These are phyloP conservation scores for Colletotrichum nymphaeae DNA, from an alignment of 2,329 filamentous ascomycete species.

Conservation along the genomic window DNA sequence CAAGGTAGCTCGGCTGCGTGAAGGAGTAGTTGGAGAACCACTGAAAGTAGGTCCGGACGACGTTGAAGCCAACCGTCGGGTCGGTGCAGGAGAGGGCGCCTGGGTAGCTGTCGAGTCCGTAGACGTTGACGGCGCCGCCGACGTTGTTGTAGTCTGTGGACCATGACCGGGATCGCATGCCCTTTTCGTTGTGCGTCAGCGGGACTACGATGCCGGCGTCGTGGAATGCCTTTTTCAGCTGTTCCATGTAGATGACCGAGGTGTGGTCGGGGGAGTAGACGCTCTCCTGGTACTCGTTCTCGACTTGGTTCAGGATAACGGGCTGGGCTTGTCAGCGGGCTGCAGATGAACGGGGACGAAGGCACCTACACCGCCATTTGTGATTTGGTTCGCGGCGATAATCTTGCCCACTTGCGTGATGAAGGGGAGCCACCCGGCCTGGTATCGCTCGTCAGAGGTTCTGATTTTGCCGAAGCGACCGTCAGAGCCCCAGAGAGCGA, in stretches of 20 bases:
- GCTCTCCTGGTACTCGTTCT: slow-evolving; percentile 80
- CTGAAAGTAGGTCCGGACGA: slow-evolving; percentile 63
- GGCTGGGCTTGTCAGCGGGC: slow-evolving; percentile 66
- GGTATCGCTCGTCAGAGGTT: slow-evolving; percentile 54
- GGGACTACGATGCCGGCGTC: slow-evolving; percentile 79
- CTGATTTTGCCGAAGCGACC: slow-evolving; percentile 50
- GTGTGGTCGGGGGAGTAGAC: slow-evolving; percentile 55
- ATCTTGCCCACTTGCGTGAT: slow-evolving; percentile 67
- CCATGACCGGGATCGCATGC: slow-evolving; percentile 53
- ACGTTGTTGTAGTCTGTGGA: slow-evolving; percentile 66
- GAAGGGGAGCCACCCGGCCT: slow-evolving; percentile 50
- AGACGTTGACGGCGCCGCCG: slow-evolving; percentile 55
- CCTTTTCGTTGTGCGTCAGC: slow-evolving; percentile 79
- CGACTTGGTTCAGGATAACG: slow-evolving; percentile 81
- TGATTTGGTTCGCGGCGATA: slow-evolving; percentile 83
- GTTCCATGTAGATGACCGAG: slow-evolving; percentile 48
- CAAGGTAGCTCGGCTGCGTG: slow-evolving; percentile 63
- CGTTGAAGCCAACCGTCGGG: slow-evolving; percentile 50
- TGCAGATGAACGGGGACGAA: slow-evolving; percentile 58
- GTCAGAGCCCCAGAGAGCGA: slow-evolving; percentile 43
- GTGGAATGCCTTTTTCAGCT: slow-evolving; percentile 73
- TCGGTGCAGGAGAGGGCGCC: slow-evolving; percentile 70
- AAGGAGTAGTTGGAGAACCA: slow-evolving; percentile 68
- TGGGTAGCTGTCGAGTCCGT: slow-evolving; percentile 74
- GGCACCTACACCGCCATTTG: slow-evolving; percentile 72